Conservation (phyloP, 495 filamentous ascomycete genomes). For the Physcia stellaris region DNA sequence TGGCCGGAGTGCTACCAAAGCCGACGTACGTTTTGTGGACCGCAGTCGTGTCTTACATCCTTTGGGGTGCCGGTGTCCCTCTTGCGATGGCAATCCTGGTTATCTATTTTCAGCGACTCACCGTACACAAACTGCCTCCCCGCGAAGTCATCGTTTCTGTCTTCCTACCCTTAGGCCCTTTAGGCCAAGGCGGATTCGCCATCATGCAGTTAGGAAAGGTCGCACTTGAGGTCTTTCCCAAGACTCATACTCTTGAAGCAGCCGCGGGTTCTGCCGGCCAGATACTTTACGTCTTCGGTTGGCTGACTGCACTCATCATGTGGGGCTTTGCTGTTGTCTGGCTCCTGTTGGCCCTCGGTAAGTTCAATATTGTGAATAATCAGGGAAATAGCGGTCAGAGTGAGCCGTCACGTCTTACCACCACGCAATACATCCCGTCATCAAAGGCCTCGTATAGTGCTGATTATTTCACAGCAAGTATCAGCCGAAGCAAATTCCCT, state of each 20-base stretch:
- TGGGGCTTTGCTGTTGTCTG: conserved; percentile 51
- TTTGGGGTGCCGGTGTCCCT: conserved; percentile 46
- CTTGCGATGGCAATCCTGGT: conserved; percentile 40
- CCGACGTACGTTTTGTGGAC: conserved; percentile 41
- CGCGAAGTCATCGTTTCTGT: conserved; percentile 46
- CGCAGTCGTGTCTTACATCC: conserved; percentile 38
- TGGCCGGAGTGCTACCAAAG: conserved; percentile 38
- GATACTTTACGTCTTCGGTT: conserved; percentile 39
- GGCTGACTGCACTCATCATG: conserved; percentile 36
- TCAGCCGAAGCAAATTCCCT: conserved; percentile 34
- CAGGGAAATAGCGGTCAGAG: too few relatives aligned
- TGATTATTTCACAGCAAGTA: conserved; percentile 21
- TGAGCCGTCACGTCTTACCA: too few relatives aligned
- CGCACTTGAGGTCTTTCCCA: conserved; percentile 34
- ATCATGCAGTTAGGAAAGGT: conserved; percentile 43
- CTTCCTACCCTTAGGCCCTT: conserved; percentile 47
- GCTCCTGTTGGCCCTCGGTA: conserved; percentile 45
- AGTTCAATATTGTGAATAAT: too few relatives aligned
- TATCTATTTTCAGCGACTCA: conserved; percentile 48
- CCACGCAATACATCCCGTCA: too few relatives aligned
- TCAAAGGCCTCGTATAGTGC: too few relatives aligned
- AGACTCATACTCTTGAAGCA: conserved; percentile 28
- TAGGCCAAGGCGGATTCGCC: conserved; percentile 42
- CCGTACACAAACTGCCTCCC: conserved; percentile 40
- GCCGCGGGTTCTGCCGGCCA: conserved; percentile 26